Base-by-base conservation (phyloP, 2,329 filamentous ascomycete genomes). In the Coleophoma crateriformis region DNA sequence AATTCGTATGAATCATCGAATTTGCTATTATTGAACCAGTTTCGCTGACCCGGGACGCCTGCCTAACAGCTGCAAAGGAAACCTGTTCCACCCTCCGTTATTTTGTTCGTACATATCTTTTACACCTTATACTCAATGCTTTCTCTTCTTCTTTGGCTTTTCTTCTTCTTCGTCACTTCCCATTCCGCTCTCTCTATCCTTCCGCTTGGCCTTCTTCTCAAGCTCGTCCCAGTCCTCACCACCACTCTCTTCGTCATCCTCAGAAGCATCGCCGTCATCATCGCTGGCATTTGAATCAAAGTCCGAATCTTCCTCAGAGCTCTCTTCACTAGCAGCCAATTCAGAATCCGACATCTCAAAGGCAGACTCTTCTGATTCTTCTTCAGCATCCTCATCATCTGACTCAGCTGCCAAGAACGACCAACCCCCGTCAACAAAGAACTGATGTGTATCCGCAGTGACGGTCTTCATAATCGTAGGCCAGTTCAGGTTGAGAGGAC, bases 381-480 rank as follows among this genome's bases (percentile, higher is more conserved):
- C 84, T 1, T 82, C 84, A 1, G 74, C 81, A 40, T 80, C 88
- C 56, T 96, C 90, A 13, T 87, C 88, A 63, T 97, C 94, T 0
- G 87, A 90, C 52, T 96, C 92, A 34, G 85, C 85, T 48, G 85
- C 84, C 51, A 99, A 68, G 79, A 99, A 97, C 2, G 83, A 87
- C 94, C 94, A 99, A 42, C 94, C 94, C 33, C 95, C 94, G 56
- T 97, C 92, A 4, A 79, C 82, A 69, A 96, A 99, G 81, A 99
- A 99, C 60, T 87, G 82, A 66, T 99, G 92, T 2, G 94, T 89
- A 65, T 99, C 91, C 34, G 87, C 85, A 17, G 88, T 92, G 22
- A 99, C 91, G 0, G 94, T 99, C 78, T 99, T 99, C 90, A 99
- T 99, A 65, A 99, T 99, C 14, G 91, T 96, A 11, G 88, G 87